phyloP scores from a whole-genome alignment of 2,329 filamentous ascomycete genomes.

The Trichoderma cornu-damae region DNA sequence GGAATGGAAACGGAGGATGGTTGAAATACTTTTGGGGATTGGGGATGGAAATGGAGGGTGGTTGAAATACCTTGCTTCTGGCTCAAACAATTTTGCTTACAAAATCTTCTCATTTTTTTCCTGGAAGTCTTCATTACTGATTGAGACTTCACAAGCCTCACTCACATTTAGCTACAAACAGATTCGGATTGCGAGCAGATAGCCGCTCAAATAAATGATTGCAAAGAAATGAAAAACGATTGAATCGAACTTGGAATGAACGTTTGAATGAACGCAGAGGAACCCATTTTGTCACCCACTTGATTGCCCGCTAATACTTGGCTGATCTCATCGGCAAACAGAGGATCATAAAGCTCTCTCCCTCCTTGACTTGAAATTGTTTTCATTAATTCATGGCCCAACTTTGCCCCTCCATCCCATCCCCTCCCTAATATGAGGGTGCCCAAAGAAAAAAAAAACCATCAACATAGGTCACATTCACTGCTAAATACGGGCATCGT shows the following conservation, averaged over 20 bases:
- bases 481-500: no score
- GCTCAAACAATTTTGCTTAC: neutral
- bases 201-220: neutral
- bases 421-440: no score
- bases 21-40: no score
- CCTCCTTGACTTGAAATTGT: no score
- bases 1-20: neutral
- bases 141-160: neutral
- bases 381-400: no score
- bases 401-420: no score
- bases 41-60: neutral
- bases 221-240: neutral
- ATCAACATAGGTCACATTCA: no score
- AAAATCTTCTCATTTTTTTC: conserved; percentile 2
- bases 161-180: neutral
- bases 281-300: neutral
- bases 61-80: neutral
- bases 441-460: no score
- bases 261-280: neutral
- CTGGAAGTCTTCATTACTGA: neutral
- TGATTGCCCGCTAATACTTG: no score
- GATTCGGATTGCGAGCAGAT: neutral
- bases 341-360: no score
- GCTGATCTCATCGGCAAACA: no score
- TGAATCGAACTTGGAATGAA: no score